Conservation (phyloP, 2,329 filamentous ascomycete species). For the Sordariomycetes sp. region DNA sequence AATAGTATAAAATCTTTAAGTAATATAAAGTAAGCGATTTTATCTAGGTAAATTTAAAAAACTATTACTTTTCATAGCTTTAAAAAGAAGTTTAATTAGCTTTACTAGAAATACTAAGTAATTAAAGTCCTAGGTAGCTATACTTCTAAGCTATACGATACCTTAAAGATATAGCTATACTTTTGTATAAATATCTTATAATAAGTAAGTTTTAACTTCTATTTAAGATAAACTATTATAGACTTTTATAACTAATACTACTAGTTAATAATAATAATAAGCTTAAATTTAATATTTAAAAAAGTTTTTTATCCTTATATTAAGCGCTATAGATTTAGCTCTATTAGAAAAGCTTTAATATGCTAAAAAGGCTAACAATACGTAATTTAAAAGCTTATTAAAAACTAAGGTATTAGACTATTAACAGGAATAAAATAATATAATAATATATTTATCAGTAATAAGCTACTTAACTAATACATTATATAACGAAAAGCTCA, state of each 20-base stretch:
- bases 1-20: neutral
- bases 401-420: too few species aligned
- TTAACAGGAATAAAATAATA: too few species aligned
- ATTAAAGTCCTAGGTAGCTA: neutral
- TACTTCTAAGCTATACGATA: neutral
- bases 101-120: constrained; percentile 1
- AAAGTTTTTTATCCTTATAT: neutral
- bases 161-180: neutral
- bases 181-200: neutral
- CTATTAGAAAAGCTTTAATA: too few species aligned
- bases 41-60: neutral
- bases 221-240: neutral
- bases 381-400: too few species aligned
- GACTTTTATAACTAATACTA: neutral
- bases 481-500: too few species aligned
- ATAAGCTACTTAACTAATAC: too few species aligned
- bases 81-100: constrained; percentile 2
- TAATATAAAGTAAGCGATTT: neutral
- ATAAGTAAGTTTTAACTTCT: neutral
- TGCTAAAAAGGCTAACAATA: too few species aligned
- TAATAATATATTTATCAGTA: too few species aligned
- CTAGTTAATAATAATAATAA: neutral
- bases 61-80: neutral
- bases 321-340: neutral
- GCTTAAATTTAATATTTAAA: neutral